Evolutionary conservation across 345 rosid species (phyloP), one percentile per base, ranked within the genome.

Genomic region (Lepidium didymum): DNA sequence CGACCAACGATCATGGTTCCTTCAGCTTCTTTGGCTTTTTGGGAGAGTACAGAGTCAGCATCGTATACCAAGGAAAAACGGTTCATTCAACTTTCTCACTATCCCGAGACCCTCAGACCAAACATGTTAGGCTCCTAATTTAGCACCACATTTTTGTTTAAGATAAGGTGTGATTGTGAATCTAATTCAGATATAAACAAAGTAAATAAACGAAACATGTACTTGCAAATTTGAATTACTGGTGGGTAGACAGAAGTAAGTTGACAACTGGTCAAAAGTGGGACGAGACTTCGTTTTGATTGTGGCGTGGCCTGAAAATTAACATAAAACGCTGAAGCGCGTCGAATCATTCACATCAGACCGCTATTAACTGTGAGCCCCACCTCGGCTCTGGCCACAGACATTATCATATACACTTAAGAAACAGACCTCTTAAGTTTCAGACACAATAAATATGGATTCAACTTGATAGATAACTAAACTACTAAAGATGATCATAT

Each of bases 11-110:
- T 35, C 78, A 76, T 31, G 97, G 97, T 19, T 83, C 98, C 2
- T 82, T 63, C 11, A 84, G 86, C 67, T 86, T 88, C 25, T 56
- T 58, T 35, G 94, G 96, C 10, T 90, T 85, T 73, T 60, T 90
- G 8, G 96, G 98, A 31, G 97, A 88, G 67, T 84, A 86, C 37
- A 73, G 29, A 52, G 72, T 84, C 1, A 67, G 37, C 43, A 77
- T 82, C 35, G 14, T 9, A 9, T 73, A 53, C 60, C 78, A 77
- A 6, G 77, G 80, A n/a, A 59, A 58, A 69, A 37, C 81, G 10
- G 73, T 77, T 15, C 75, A 60, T 62, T 80, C 89, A 4, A 79
- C 90, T 4, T 78, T 90, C 56, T 80, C 90, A 2, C 69, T 88
- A 10, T 31, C 74, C 16, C 42, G 35, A 31, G 73, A 81, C 21